Evolutionary conservation across 495 filamentous ascomycete genomes (phyloP), one percentile per base, ranked within the genome.

Genomic region (Neurospora sp.): DNA sequence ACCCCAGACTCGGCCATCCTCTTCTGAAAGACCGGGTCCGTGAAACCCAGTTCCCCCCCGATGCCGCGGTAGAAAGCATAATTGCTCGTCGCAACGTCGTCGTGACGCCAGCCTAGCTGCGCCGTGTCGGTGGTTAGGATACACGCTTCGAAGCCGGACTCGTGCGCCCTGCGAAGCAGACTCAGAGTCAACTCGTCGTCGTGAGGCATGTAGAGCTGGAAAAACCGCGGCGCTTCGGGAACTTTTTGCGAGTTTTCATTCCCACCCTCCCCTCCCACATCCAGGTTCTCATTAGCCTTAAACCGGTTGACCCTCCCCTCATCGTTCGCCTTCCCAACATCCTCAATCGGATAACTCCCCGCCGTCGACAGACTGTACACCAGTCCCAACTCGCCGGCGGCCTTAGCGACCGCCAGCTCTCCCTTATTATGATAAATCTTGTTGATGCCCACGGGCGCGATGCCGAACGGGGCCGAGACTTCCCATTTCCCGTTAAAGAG

Each of bases 131-230:
- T 83, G 2, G 90, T 92, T 0, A 92, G 85, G 54, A 91, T 83
- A 7, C 91, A 79, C 16, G 86, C 88, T 20, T 79, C 79, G 78
- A 83, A 91, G 1, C 89, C 89, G 14, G 82, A 78, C n/a, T 84
- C 84, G 71, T 88, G 88, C 2, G 91, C 91, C 31, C 91, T 87
- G n/a, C 83, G 80, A 44, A 93, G 83, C 41, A 92, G 79, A 4
- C 88, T 88, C 0, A 85, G 74, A 0, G 91, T 92, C 69, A 92
- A 78, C 5, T 88, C 83, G 60, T 89, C 83, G 77, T 89, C 85
- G 18, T 80, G 76, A 2, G 90, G 89, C 88, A 90, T 91, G 80
- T 93, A 94, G 9, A 94, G 84, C 78, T 94, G 91, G 77, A 87
- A 93, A 85, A 88, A 83, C 72, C 85, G 76, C n/a, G 72, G 46